Evolutionary conservation across 1,284 basidiomycete species (phyloP), one percentile per base, ranked within the genome.

Genomic region (Trichosporon asahii): DNA sequence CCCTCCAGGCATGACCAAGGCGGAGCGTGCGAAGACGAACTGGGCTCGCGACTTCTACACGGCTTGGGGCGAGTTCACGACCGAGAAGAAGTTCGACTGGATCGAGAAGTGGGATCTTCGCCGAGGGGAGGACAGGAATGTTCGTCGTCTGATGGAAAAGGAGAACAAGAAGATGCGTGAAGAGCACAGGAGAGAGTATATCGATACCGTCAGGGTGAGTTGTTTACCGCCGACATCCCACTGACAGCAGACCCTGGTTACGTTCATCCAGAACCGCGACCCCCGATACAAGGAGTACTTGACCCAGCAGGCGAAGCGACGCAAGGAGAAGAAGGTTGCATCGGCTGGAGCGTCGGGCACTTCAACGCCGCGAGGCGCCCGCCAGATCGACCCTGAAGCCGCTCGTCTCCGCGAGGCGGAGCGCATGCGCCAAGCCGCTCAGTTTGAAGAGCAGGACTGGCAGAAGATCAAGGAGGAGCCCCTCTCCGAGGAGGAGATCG

Each of bases 161-260:
- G 97, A 98, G 76, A 99, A 99, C 83, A 94, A 93, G 83, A 94
- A 94, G 76, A 88, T 89, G 8, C 87, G 95, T 15, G 94, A 97
- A 49, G 91, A 93, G 55, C 91, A 92, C 6, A 87, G 92, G 46
- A 89, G 89, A 78, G 96, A 99, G 75, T 99, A 97, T 82, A 98
- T 96, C 76, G 95, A 98, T 61, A 91, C 91, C 0, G 87, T 99
- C 40, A 86, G 91, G 78, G 94, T 94, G 77, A 68, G 89, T 82
- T n/a, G n/a, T n/a, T n/a, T 23, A 12, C 40, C n/a, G 49, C 64
- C 67, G 21, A 15, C 57, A 18, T 18, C 1, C 5, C 12, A 29
- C 64, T 33, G 46, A 66, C 14, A 27, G 8, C 75, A 95, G 91
- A 90, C 90, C 60, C 86, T 99, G 5, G 92, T 91, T 1, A 87